Evolutionary conservation across 805 yeast species (phyloP), one percentile per base, ranked within the genome.

Genomic region (Metschnikowia peoriensis): DNA sequence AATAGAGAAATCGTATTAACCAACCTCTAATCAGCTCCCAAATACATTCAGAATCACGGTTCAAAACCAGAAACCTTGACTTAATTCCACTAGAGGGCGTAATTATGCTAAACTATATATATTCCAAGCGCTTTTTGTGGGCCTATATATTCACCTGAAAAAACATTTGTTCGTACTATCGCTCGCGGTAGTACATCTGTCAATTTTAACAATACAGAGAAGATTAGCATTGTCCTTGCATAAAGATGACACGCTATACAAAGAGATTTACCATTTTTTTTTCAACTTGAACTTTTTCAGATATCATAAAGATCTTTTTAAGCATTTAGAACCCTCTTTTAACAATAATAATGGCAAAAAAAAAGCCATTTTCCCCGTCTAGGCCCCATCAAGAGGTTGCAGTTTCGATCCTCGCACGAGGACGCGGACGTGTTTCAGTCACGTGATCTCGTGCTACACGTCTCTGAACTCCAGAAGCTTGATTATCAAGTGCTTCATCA

Each of bases 201-300:
- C 97, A 93, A 93, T 86, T 92, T 86, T 97, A 92, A 93, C 96
- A 91, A 93, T 93, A 93, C 99, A 93, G 98, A 93, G 99, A 93
- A 93, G 98, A 94, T 93, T 92, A 93, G 98, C 98, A 94, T 96
- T 96, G 97, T 97, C 98, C 98, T 97, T 93, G 98, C 98, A 93
- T 94, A 94, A 94, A 97, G 98, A 93, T 93, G 98, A 92, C 97
- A 96, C 97, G 97, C 97, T 92, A 86, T 91, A 90, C 97, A 93
- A 93, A 93, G 97, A 93, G 98, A 92, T 93, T 90, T 88, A 82
- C 75, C 77, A 75, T 80, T 85, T 87, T 89, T 89, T 89, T 90
- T 16, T 34, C 6, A 35, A 27, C 14, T 9, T 14, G 1, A 9
- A 32, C 28, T 7, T 16, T 16, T 7, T 5, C 6, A 7, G 40